Evolutionary conservation across 2,329 filamentous ascomycete genomes (phyloP), one percentile per base, ranked within the genome.

Genomic region (Capronia epimyces): DNA sequence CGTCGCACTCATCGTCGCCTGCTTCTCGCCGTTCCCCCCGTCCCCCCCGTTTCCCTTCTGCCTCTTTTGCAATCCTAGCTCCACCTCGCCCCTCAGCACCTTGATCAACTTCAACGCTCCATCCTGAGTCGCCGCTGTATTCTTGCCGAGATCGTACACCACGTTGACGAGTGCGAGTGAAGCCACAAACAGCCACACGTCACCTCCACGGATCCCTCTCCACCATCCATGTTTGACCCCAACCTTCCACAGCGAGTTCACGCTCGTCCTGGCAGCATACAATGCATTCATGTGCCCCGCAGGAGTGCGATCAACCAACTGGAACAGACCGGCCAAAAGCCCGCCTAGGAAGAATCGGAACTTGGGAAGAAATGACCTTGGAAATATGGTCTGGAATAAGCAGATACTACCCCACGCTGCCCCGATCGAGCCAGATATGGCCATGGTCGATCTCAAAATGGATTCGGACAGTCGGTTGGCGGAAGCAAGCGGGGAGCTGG

Each of bases 281-380:
- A 96, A 62, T 68, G 94, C 95, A 48, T 87, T 79, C 1, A 77
- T 75, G 13, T 86, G 67, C 25, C 66, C 68, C 9, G 64, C 61
- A 13, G 42, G 16, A 4, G 54, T 58, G 39, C 83, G 75, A 64
- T 89, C 85, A 1, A 95, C 70, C 67, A 87, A 87, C 0, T 87
- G 87, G 83, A 90, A 96, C 21, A 93, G 69, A 0, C 93, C 93
- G 1, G 86, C 89, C 1, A 94, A 64, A 66, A 91, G 87, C 6
- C 93, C 91, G 46, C 88, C 87, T 0, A 96, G 74, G 76, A 94
- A 95, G 76, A 93, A 94, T 18, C 93, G 81, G 66, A 93, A 86
- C 0, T 85, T 90, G 0, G 90, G 80, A 0, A 96, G 75, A 7
- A 89, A 75, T 4, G 77, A 78, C 2, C 84, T 78, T 0, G 91